Evolutionary conservation across 2,329 filamentous ascomycete species (phyloP), one percentile per base, ranked within the genome.

Genomic region (Cordyceps javanica): DNA sequence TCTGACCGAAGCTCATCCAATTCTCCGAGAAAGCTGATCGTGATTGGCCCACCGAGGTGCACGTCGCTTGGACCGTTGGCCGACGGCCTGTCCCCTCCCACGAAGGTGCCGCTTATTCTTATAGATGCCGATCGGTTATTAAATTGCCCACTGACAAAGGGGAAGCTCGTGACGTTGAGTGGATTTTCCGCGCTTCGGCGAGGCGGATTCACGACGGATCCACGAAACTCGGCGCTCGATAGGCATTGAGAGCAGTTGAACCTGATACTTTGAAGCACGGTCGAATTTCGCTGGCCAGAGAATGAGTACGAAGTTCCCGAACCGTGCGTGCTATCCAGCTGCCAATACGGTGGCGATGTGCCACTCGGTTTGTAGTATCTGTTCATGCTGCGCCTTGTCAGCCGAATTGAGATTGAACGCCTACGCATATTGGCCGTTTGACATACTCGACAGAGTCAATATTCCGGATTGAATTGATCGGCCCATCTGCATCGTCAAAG

Each of bases 1-100:
- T 54, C 51, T 8, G 51, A 54, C 19, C 39, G 51, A 9, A 54
- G 28, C n/a, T 54, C 51, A 21, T 54, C 51, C n/a, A 54, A 23
- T 30, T 54, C 51, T 3, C 51, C 39, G 14, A 54, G 51, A 10
- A 54, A 54, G 14, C 51, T 54, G 13, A 54, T 54, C 4, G 51
- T 54, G 19, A 54, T 54, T n/a, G 51, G 39, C 14, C 51, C 51
- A 13, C 51, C 51, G 2, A 54, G 41, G 30, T 54, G 51, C n/a
- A 54, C 51, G 10, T 25, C 21, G 39, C 19, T 54, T 2, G 21
- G n/a, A 19, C 28, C 2, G 7, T 45, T 19, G 14, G 8, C 13
- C 3, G 28, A 3, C 11, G 30, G 14, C 3, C 13, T n/a, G 5
- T 41, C 28, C 14, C 51, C 51, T 16, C 51, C 51, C 5, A 36